Base-by-base conservation (phyloP, 768 basidiomycete species). In the Termitomyces sp. region DNA sequence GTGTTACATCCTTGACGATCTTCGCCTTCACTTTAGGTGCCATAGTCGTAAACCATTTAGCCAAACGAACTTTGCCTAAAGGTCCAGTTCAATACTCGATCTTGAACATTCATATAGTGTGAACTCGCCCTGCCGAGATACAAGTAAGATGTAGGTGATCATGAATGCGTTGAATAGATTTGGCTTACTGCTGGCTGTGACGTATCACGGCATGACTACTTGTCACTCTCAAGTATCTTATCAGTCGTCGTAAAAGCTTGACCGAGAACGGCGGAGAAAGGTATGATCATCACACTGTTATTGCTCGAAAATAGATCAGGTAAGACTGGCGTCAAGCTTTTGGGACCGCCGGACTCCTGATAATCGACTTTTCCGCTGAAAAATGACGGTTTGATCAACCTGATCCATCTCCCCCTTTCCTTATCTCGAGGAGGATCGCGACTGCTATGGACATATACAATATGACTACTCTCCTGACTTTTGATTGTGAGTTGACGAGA, bases 1-100 rank as follows among this genome's bases (percentile, higher is more conserved):
- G 96, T 0, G 97, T 99, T 19, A 98, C 95, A 72, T 99, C 97
- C 77, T 98, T 98, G 64, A 98, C 91, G 67, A 98, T 98, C 84
- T 98, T 98, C 53, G 84, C 85, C 75, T 96, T 97, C 50, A 78
- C 77, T 71, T 97, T 96, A 19, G 91, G 85, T 28, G 91, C 79
- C 78, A 97, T 86, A 5, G 97, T 98, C 26, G 87, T 86, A 71
- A 96, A 99, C 97, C 97, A 99, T 82, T 99, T 99, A 31, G 95
- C 89, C 50, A 98, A 83, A 59, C 97, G 87, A 56, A 99, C 91
- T 80, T 98, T 98, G 60, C 96, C 94, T 96, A 58, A 23, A 52
- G 31, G 45, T 48, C 56, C 41, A 23, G 21, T 58, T 60, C 46
- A 61, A 53, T 42, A 41, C 40, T 49, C 19, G 17, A 30, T 21